These are phyloP conservation scores for Coccomyxa sp. DNA, from an alignment of 139 green algal genomes.

Conservation along the genomic window DNA sequence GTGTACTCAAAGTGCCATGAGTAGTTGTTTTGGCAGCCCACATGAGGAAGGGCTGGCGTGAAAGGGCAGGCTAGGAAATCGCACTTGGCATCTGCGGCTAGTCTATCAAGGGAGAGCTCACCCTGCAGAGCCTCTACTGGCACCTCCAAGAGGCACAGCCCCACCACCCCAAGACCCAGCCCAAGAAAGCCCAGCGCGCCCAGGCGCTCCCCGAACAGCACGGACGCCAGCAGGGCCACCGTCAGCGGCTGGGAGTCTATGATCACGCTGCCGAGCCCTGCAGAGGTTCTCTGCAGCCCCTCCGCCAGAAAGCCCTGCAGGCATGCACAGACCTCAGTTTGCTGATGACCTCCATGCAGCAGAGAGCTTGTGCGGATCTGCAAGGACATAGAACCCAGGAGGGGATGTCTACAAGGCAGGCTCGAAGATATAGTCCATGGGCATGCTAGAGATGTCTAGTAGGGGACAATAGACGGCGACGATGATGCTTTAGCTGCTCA, in stretches of 20 bases:
- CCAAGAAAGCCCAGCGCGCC: constrained; percentile 43
- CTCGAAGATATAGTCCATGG: background rate
- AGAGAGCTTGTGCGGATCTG: no score
- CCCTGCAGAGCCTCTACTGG: constrained; percentile 34
- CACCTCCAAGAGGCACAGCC: constrained; percentile 87
- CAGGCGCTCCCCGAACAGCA: constrained; percentile 90
- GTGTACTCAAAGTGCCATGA: no score
- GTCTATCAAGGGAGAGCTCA: no score
- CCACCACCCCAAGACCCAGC: constrained; percentile 77
- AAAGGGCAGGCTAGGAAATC: no score
- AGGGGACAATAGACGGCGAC: no score
- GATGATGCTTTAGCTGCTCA: no score
- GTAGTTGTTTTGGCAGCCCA: no score
- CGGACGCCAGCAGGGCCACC: constrained; percentile 86
- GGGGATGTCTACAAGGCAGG: background rate
- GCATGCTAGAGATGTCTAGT: no score
- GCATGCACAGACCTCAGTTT: no score
- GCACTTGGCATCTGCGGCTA: no score
- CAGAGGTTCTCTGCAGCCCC: constrained; percentile 77
- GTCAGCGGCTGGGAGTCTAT: constrained; percentile 97
- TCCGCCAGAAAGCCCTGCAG: constrained; percentile 90
- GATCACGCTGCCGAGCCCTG: constrained; percentile 85
- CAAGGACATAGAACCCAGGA: background rate
- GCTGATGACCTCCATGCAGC: no score
- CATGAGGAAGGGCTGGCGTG: no score